Evolutionary conservation across 805 yeast species (phyloP).

Genomic region (Barnettozyma siamensis): DNA sequence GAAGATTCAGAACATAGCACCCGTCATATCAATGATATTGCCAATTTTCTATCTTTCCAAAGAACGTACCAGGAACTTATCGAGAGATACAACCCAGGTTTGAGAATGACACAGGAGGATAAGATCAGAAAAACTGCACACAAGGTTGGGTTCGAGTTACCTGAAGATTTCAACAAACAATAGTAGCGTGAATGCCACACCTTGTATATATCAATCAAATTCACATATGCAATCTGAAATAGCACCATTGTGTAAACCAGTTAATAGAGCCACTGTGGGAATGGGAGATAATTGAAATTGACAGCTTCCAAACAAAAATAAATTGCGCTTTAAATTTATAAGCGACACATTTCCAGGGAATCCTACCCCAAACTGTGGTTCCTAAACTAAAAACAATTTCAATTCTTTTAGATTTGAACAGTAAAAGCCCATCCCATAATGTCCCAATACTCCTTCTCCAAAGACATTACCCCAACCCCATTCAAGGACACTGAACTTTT

Average conservation of each 20-base stretch:
- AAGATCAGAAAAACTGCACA: conserved; percentile 76
- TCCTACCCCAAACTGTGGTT: no score
- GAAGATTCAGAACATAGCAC: conserved; percentile 16
- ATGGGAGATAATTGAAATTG: no score
- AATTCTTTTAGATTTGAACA: no score
- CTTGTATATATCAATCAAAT: no score
- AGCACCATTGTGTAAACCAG: no score
- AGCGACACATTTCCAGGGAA: no score
- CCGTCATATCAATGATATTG: conserved; percentile 51
- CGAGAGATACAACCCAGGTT: conserved; percentile 83
- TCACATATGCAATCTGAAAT: no score
- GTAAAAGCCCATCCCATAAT: neutral
- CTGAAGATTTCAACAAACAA: conserved; percentile 28
- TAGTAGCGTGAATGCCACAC: neutral
- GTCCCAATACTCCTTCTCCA: neutral
- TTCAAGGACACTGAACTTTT: conserved; percentile 5
- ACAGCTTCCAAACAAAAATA: no score
- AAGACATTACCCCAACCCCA: neutral
- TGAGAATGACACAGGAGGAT: conserved; percentile 71
- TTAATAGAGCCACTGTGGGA: no score
- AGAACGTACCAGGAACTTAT: conserved; percentile 70
- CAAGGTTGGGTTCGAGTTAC: conserved; percentile 79
- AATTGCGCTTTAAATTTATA: no score
- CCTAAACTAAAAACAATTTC: no score
- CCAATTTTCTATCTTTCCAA: conserved; percentile 62